Percentiles rank a stretch among this genome's conserved stretches.
phyloP scores from a whole-genome alignment of 371 early-diverging fungal genomes.

The Coemansia sp. region DNA sequence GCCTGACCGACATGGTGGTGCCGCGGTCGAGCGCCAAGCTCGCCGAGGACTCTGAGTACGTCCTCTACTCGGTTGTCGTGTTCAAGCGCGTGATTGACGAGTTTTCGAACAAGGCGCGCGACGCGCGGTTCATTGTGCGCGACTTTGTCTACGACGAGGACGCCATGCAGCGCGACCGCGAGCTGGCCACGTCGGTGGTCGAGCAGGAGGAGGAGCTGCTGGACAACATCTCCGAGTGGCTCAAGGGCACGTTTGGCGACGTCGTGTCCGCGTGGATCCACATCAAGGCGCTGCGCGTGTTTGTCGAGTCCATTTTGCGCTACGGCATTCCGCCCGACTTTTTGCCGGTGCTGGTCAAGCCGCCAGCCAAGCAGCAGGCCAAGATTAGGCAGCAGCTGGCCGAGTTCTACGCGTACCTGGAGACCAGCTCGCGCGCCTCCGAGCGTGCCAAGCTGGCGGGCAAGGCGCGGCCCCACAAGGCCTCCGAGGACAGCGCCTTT shows the following conservation, averaged over 20 bases:
- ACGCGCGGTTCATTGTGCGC: constrained; percentile 86
- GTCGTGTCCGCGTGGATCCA: constrained; percentile 90
- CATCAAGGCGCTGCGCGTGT: constrained; percentile 87
- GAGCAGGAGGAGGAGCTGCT: constrained; percentile 73
- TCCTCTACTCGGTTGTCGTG: constrained; percentile 87
- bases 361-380: constrained; percentile 38
- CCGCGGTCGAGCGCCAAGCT: constrained; percentile 87
- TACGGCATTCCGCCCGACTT: constrained; percentile 97
- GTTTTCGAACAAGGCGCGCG: constrained; percentile 83
- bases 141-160: constrained; percentile 90
- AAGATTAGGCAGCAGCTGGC: constrained; percentile 31
- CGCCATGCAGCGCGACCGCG: constrained; percentile 70
- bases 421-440: constrained; percentile 37
- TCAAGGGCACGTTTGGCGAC: constrained; percentile 92
- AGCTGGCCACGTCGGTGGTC: constrained; percentile 68
- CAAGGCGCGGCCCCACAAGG: constrained; percentile 46
- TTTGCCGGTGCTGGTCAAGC: constrained; percentile 77
- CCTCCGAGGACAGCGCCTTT: constrained; percentile 57
- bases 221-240: constrained; percentile 76
- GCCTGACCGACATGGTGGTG: constrained; percentile 89
- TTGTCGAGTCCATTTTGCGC: constrained; percentile 95
- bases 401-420: constrained; percentile 41
- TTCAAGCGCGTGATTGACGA: constrained; percentile 88
- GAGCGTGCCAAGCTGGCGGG: constrained; percentile 31
- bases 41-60: constrained; percentile 91